These are phyloP conservation scores for Triticum timopheevii DNA, from an alignment of 176 grass and related monocot genomes.

Conservation along the genomic window DNA sequence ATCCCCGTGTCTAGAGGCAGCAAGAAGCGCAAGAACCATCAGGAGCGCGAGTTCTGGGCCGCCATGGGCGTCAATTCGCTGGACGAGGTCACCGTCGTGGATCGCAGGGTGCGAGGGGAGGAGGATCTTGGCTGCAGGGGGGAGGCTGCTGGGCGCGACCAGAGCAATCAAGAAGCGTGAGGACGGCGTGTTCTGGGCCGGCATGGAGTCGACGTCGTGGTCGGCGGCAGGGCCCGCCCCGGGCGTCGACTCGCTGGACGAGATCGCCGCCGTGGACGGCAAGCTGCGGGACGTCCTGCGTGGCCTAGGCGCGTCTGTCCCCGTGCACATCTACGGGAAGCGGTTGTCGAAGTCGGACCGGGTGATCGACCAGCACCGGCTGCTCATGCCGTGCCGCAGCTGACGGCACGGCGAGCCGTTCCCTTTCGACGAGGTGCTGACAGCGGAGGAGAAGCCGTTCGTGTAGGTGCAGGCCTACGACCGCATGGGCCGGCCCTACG, in stretches of 20 bases:
- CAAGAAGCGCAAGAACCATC: neutral
- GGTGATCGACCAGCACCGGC: neutral
- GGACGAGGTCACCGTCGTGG: neutral
- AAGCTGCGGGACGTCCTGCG: neutral
- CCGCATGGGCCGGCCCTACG: neutral
- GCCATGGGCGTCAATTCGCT: neutral
- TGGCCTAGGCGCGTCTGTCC: neutral
- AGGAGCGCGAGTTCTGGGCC: neutral
- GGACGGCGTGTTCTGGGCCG: neutral
- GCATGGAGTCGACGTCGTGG: neutral
- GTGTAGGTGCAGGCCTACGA: neutral
- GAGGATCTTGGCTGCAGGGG: no score
- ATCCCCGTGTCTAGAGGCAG: neutral
- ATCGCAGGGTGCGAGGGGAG: neutral
- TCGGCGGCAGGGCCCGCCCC: neutral
- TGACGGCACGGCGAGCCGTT: neutral
- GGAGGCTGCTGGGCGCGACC: neutral
- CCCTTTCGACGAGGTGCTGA: neutral
- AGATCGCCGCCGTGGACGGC: neutral
- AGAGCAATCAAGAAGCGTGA: neutral
- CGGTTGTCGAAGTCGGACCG: neutral
- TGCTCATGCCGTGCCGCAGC: constrained; percentile 9
- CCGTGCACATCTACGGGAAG: neutral
- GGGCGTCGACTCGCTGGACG: neutral
- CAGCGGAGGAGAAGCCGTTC: neutral